Percentiles rank a stretch among this genome's conserved stretches.
Evolutionary conservation across 169 alveolate genomes (phyloP).

Genomic region (Neospora caninum): DNA sequence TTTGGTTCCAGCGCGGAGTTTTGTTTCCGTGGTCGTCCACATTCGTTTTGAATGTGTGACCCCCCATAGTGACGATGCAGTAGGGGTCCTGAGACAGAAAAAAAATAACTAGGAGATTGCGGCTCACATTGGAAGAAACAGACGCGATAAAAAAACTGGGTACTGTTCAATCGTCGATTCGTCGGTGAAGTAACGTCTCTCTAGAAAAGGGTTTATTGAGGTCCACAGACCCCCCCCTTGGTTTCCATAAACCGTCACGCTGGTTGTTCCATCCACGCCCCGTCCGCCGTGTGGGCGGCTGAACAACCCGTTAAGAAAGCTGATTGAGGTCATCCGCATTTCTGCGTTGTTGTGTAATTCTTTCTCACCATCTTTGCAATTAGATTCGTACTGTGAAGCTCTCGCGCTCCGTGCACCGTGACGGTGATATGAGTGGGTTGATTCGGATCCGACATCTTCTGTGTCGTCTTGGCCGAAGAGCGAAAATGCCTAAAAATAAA

Average conservation of each 20-base stretch:
- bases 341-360: not conserved
- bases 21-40: conserved; percentile 19
- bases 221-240: too few species aligned
- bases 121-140: not conserved
- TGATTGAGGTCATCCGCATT: not conserved
- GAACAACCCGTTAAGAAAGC: too few species aligned
- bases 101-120: not conserved
- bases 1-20: conserved; percentile 19
- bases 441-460: conserved; percentile 30
- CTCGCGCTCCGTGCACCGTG: conserved; percentile 29
- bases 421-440: conserved; percentile 37
- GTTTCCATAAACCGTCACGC: too few species aligned
- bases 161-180: too few species aligned
- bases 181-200: too few species aligned
- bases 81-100: conserved; percentile 24
- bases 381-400: conserved; percentile 17
- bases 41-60: not conserved
- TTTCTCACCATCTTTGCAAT: conserved; percentile 16
- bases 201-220: too few species aligned
- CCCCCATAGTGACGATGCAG: conserved; percentile 32
- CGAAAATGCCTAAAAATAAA: not conserved
- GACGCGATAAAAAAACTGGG: too few species aligned
- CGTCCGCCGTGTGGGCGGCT: too few species aligned
- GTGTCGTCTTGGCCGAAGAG: not conserved
- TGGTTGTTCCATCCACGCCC: too few species aligned